These are phyloP conservation scores for Aaosphaeria pasadenensis DNA, from an alignment of 2,329 filamentous ascomycete species.

Conservation along the genomic window DNA sequence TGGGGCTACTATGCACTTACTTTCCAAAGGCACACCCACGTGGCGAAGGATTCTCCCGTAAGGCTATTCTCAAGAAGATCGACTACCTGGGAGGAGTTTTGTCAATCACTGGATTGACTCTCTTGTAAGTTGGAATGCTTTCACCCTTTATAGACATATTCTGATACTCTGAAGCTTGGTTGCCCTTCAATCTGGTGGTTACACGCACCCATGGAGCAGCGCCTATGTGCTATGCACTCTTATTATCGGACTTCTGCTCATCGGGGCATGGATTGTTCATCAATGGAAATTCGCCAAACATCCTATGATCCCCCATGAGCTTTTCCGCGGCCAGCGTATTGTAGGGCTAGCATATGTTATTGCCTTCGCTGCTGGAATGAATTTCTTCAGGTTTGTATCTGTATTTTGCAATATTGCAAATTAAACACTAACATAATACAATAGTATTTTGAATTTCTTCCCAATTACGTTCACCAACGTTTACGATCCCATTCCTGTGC, in stretches of 20 bases:
- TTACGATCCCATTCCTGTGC: constrained; percentile 26
- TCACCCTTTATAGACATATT: no score
- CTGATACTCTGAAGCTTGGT: constrained; percentile 27
- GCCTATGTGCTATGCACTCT: constrained; percentile 37
- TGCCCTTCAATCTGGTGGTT: constrained; percentile 40
- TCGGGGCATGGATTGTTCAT: constrained; percentile 33
- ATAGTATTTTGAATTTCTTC: constrained; percentile 29
- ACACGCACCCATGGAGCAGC: constrained; percentile 38
- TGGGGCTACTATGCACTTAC: constrained; percentile 30
- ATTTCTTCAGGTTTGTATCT: constrained; percentile 18
- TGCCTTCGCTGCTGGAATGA: constrained; percentile 36
- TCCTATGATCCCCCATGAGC: constrained; percentile 39
- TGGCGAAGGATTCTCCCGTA: constrained; percentile 28
- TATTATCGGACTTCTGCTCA: constrained; percentile 33
- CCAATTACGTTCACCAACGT: constrained; percentile 25
- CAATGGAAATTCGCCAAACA: constrained; percentile 38
- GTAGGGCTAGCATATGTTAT: constrained; percentile 29
- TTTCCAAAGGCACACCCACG: constrained; percentile 29
- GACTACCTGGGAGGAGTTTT: constrained; percentile 29
- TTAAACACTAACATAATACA: neutral
- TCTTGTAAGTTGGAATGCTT: constrained; percentile 19
- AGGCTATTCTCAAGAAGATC: constrained; percentile 28
- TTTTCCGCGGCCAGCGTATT: constrained; percentile 32
- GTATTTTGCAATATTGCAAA: neutral
- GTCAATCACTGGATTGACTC: constrained; percentile 28